Percentiles rank a stretch among this genome's conserved stretches.
These are phyloP conservation scores for Chytriomyces sp. DNA, from an alignment of 192 early-diverging fungal species.

Conservation along the genomic window DNA sequence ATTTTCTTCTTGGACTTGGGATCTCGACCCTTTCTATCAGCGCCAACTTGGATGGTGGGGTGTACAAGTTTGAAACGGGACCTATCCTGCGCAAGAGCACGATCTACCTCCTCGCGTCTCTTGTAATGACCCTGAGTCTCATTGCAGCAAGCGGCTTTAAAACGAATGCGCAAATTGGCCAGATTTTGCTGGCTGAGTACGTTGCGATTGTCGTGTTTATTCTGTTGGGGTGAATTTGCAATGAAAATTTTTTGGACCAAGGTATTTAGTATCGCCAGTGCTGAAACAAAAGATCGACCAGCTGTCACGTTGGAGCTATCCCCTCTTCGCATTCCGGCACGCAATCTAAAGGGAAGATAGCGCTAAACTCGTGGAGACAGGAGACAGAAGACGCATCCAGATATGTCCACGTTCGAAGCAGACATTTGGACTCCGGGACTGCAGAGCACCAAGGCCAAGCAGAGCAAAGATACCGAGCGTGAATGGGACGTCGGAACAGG, in stretches of 20 bases:
- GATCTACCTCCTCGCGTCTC: conserved; percentile 21
- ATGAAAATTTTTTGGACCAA: background rate
- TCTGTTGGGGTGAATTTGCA: conserved; percentile 19
- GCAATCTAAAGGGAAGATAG: no score
- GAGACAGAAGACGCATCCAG: no score
- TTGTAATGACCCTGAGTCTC: conserved; percentile 17
- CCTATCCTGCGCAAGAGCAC: conserved; percentile 25
- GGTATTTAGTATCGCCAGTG: no score
- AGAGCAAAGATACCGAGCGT: background rate
- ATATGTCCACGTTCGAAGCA: conserved; percentile 37
- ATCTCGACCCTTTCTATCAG: conserved; percentile 26
- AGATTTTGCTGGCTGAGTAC: conserved; percentile 30
- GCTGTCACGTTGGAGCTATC: no score
- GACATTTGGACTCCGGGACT: conserved; percentile 47
- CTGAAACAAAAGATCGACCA: no score
- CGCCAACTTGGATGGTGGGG: background rate
- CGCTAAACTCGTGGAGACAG: no score
- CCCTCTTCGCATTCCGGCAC: no score
- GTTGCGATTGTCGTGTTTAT: conserved; percentile 27
- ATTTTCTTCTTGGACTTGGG: conserved; percentile 31
- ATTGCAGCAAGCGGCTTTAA: conserved; percentile 21
- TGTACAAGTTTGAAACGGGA: conserved; percentile 25
- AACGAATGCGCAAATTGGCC: conserved; percentile 26
- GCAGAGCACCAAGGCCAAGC: background rate
- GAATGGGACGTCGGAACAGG: background rate